Percentiles rank a stretch among this genome's conserved stretches.
phyloP scores from a whole-genome alignment of 148 eudicot genomes.

The Silene conica region DNA sequence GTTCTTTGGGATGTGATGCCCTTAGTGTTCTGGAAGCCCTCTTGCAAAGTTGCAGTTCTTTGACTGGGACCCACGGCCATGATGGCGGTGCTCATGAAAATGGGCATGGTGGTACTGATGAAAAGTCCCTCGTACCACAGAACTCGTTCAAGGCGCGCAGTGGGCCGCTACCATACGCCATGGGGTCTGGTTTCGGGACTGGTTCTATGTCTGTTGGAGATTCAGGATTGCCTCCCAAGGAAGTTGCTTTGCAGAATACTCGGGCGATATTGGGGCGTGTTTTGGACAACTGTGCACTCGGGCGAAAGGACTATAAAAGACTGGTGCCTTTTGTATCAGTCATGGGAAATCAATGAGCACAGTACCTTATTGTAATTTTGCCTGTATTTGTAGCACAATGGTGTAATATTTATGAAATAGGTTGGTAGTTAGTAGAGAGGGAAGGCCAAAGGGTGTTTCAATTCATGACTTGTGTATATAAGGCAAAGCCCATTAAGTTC shows the following conservation, averaged over 20 bases:
- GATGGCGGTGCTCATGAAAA: constrained; percentile 60
- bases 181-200: constrained; percentile 57
- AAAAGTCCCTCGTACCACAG: constrained; percentile 78
- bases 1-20: constrained; percentile 96
- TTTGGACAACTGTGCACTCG: constrained; percentile 82
- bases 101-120: constrained; percentile 60
- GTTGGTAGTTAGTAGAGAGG: constrained; percentile 11
- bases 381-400: constrained; percentile 11
- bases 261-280: constrained; percentile 79
- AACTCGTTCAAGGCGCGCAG: constrained; percentile 89
- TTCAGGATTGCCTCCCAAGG: constrained; percentile 66
- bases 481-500: not conserved
- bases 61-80: constrained; percentile 58
- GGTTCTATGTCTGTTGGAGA: constrained; percentile 42
- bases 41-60: constrained; percentile 86
- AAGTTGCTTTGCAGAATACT: constrained; percentile 83
- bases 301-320: constrained; percentile 81
- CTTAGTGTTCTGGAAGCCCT: constrained; percentile 95
- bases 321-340: constrained; percentile 85
- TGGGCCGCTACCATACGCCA: constrained; percentile 67
- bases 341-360: constrained; percentile 43
- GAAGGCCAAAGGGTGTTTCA: not conserved
- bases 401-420: constrained; percentile 12
- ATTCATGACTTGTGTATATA: constrained; percentile 20
- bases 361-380: constrained; percentile 4